These are phyloP conservation scores for Ganoderma boninense DNA, from an alignment of 1,284 basidiomycete genomes.

Conservation along the genomic window DNA sequence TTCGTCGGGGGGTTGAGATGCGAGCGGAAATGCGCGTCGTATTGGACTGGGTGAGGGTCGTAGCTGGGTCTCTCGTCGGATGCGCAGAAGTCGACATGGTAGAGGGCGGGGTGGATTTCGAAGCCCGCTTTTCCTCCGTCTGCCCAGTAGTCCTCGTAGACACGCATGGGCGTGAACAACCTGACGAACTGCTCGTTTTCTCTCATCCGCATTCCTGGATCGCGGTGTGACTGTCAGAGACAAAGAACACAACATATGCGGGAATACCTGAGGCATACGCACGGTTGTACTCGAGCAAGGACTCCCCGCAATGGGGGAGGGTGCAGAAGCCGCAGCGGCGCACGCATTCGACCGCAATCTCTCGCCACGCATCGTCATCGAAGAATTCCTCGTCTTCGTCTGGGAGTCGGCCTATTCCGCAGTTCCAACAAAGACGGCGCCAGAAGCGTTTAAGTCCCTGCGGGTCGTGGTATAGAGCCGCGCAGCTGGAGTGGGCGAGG, in stretches of 20 bases:
- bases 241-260: background rate
- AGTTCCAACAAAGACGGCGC: slow-evolving; percentile 8
- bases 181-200: background rate
- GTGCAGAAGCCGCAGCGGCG: slow-evolving; percentile 9
- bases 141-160: background rate
- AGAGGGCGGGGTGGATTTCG: background rate
- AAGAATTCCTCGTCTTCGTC: background rate
- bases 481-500: background rate
- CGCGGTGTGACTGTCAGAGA: too few relatives aligned
- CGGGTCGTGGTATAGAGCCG: slow-evolving; percentile 2
- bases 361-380: slow-evolving; percentile 2
- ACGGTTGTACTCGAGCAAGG: slow-evolving; percentile 22
- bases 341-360: slow-evolving; percentile 14
- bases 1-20: background rate
- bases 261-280: background rate
- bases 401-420: slow-evolving; percentile 1
- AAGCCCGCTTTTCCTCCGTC: background rate
- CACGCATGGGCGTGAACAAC: background rate
- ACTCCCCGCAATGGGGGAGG: slow-evolving; percentile 5
- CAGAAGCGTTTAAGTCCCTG: slow-evolving; percentile 8
- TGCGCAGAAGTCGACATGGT: slow-evolving; percentile 3
- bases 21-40: slow-evolving; percentile 10
- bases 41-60: background rate
- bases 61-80: background rate
- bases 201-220: slow-evolving; percentile 6